Conservation (phyloP, 129 eudicot species). For the Flaveria bidentis region DNA sequence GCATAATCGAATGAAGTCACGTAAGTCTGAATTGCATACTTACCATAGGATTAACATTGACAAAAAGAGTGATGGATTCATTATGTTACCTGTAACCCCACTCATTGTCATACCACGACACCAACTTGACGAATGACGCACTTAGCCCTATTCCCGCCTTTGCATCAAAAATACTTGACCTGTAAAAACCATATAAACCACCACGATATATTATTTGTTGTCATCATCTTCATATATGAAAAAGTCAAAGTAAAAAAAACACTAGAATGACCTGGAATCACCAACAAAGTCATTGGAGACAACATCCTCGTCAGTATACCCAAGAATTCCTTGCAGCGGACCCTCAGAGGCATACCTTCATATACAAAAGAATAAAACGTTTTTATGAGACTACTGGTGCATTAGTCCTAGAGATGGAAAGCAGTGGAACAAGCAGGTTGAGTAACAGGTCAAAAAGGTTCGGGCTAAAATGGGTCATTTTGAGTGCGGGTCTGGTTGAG, state of each 20-base stretch:
- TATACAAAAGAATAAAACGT: neutral
- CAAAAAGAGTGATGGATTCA: neutral
- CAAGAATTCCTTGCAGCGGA: constrained; percentile 87
- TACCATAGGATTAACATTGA: neutral
- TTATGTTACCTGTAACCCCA: constrained; percentile 92
- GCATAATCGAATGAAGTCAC: constrained; percentile 2
- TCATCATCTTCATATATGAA: neutral
- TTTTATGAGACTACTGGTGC: neutral
- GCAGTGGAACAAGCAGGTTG: neutral
- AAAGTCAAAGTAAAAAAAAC: neutral
- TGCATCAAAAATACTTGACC: constrained; percentile 94
- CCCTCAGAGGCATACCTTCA: constrained; percentile 88
- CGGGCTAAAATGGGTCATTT: neutral
- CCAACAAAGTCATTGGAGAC: constrained; percentile 97
- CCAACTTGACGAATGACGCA: constrained; percentile 76
- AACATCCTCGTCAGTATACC: constrained; percentile 94
- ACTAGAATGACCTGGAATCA: constrained; percentile 67
- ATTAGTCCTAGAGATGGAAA: neutral
- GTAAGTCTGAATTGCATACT: neutral
- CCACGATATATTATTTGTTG: no score
- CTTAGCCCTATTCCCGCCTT: constrained; percentile 89
- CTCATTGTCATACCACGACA: constrained; percentile 92
- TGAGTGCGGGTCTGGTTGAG: neutral
- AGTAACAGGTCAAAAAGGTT: neutral
- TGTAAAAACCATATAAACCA: constrained; percentile 22